Base-by-base conservation (phyloP, 2,329 filamentous ascomycete species). In the Colletotrichum brevisporum region DNA sequence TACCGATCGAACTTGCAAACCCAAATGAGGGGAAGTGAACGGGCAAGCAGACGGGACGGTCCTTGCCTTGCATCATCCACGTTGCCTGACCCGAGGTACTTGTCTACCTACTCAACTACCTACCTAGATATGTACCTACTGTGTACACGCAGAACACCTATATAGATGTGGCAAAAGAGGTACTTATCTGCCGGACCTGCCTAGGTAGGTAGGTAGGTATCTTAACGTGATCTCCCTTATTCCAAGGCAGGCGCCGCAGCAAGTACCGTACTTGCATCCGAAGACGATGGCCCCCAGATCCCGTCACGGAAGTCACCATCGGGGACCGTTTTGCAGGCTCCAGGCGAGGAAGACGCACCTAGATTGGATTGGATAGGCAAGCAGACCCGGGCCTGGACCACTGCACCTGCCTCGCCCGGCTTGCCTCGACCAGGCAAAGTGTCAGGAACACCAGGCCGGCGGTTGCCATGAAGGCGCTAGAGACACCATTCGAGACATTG, bases 391-490 rank as follows among this genome's bases (percentile, higher is more conserved):
- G 56, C 56, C 56, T 39, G 21, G 55, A 21, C n/a, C 50, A 13
- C 26, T 52, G 45, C 48, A 51, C 27, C 27, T 48, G 6, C 27
- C 18, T n/a, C 36, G 36, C 16, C 16, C 59, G 48, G 26, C 50
- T 54, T 62, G 59, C 26, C 48, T 62, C 59, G 36, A 62, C 59
- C 26, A 24, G 59, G 59, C 39, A 54, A 62, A 43, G 59, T 62
- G 59, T 21, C 59, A 62, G 59, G 59, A 54, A 62, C 59, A 6
- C 31, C 16, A 16, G 47, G 13, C n/a, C 31, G 4, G 16, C 16
- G 18, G 36, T 45, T 31, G 48, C 39, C 50, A 18, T 54, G 15
- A 12, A 51, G 47, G n/a, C 47, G 57, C 57, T 51, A 53, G 50
- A 53, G 58, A 21, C 39, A 36, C 48, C n/a, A 18, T 45, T 53